A percentile compares a stretch with the other conserved stretches of the same genome.
phyloP scores from a whole-genome alignment of 805 yeast species.

The Yarrowia sp. region DNA sequence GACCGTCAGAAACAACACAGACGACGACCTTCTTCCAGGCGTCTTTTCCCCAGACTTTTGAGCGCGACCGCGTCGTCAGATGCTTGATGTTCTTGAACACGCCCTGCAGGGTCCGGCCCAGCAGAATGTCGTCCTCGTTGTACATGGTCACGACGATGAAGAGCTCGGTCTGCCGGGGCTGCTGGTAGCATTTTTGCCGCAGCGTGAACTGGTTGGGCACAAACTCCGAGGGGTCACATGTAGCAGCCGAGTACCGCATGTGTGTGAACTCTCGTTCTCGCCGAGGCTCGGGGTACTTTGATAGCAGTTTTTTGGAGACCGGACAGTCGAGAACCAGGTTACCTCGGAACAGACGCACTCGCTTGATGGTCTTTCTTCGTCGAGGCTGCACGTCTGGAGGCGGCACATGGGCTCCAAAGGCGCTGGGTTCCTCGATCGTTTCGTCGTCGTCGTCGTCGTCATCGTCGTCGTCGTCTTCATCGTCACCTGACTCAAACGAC shows the following conservation, averaged over 20 bases:
- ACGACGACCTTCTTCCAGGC: constrained; percentile 95
- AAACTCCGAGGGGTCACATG: constrained; percentile 86
- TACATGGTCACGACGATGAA: constrained; percentile 88
- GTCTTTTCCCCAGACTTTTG: constrained; percentile 89
- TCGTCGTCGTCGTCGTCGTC: constrained; percentile 43
- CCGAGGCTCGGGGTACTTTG: constrained; percentile 59
- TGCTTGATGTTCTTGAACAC: constrained; percentile 86
- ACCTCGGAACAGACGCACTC: constrained; percentile 69
- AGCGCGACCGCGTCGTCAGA: constrained; percentile 66
- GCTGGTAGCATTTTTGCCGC: constrained; percentile 78
- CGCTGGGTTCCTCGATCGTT: constrained; percentile 44
- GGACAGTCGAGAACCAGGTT: constrained; percentile 89
- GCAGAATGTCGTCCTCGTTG: constrained; percentile 81
- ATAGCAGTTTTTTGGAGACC: constrained; percentile 71
- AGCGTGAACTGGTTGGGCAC: constrained; percentile 69
- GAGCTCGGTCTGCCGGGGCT: constrained; percentile 83
- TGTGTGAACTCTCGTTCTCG: constrained; percentile 72
- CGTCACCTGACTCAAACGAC: constrained; percentile 44
- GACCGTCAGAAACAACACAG: constrained; percentile 89
- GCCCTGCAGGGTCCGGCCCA: constrained; percentile 88
- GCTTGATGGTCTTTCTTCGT: constrained; percentile 50
- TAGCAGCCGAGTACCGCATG: constrained; percentile 93
- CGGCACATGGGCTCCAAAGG: constrained; percentile 41
- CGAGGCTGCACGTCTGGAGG: constrained; percentile 49
- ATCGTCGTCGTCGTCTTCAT: constrained; percentile 42